phyloP scores from a whole-genome alignment of 768 basidiomycete species.

The Podaxis carcinomalis region DNA sequence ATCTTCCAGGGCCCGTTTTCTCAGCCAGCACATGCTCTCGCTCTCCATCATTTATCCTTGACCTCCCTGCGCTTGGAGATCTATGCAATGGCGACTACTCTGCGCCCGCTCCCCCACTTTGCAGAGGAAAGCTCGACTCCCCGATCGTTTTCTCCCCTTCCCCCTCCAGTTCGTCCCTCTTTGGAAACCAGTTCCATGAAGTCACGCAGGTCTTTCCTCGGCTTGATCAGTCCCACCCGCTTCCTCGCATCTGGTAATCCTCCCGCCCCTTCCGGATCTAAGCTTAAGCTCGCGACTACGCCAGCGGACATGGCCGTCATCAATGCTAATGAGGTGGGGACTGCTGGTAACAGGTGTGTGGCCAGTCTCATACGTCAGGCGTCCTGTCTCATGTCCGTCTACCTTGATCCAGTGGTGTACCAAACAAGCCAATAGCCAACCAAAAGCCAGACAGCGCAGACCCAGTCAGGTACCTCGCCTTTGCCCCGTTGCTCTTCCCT shows the following conservation, averaged over 20 bases:
- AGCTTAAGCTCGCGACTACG: slow-evolving; percentile 1
- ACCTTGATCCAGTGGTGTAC: slow-evolving; percentile 1
- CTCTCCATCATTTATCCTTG: slow-evolving; percentile 3
- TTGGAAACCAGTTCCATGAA: slow-evolving; percentile 10
- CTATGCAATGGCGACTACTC: slow-evolving; percentile 2
- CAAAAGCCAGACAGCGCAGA: slow-evolving; percentile 8
- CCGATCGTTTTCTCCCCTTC: slow-evolving; percentile 8
- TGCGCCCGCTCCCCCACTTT: slow-evolving; percentile 6
- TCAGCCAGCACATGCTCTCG: not conserved
- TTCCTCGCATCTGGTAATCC: not conserved
- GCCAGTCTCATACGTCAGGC: not conserved
- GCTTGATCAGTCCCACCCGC: not conserved
- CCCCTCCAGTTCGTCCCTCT: not conserved
- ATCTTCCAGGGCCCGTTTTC: not conserved
- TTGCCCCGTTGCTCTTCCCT: slow-evolving; percentile 4
- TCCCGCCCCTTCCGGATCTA: slow-evolving; percentile 1
- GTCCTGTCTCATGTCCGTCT: slow-evolving; percentile 3
- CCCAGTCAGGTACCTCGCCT: slow-evolving; percentile 14
- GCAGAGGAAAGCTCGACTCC: not conserved
- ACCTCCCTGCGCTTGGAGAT: not conserved
- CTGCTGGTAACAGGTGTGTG: slow-evolving; percentile 1
- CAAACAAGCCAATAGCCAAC: not conserved
- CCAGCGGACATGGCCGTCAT: not conserved
- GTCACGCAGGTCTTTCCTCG: slow-evolving; percentile 11
- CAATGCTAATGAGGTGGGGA: not conserved